Evolutionary conservation across 768 basidiomycete genomes (phyloP).

Genomic region (Auriscalpium microsporum): DNA sequence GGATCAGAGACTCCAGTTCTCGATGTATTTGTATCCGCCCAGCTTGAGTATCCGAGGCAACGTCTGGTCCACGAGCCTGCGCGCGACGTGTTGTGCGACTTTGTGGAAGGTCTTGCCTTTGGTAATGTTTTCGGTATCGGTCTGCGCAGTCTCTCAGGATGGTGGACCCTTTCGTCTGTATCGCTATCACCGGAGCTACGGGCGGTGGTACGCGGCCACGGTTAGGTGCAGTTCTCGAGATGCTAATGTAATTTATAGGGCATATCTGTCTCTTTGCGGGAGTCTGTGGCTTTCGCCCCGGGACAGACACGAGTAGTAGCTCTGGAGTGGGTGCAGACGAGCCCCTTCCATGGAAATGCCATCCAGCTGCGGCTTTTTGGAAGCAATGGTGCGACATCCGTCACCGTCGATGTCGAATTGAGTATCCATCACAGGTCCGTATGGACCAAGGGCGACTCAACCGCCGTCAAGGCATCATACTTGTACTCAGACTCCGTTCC

Average conservation of each 20-base stretch:
- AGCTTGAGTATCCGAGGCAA: constrained; percentile 25
- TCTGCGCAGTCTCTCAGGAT: constrained; percentile 40
- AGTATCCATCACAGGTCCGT: constrained; percentile 36
- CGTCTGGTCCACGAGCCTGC: constrained; percentile 35
- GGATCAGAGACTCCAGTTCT: constrained; percentile 39
- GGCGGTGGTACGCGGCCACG: constrained; percentile 8
- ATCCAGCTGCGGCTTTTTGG: constrained; percentile 34
- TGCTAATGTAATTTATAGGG: constrained; percentile 3
- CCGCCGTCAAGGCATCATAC: constrained; percentile 44
- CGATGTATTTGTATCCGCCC: constrained; percentile 38
- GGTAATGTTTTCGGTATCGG: constrained; percentile 64
- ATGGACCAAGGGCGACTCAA: constrained; percentile 27
- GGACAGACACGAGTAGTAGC: constrained; percentile 40
- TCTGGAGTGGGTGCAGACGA: constrained; percentile 35
- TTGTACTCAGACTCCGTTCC: constrained; percentile 48
- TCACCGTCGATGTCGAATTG: constrained; percentile 29
- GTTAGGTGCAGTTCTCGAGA: background rate
- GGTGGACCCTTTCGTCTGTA: constrained; percentile 43
- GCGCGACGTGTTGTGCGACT: constrained; percentile 55
- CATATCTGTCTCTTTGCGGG: background rate
- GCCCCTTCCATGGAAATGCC: constrained; percentile 27
- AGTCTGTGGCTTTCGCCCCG: background rate
- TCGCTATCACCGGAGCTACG: constrained; percentile 11
- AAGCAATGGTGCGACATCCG: constrained; percentile 10
- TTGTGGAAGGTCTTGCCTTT: constrained; percentile 69